Evolutionary conservation across 768 basidiomycete species (phyloP).

Genomic region (Suillus cothurnatus): DNA sequence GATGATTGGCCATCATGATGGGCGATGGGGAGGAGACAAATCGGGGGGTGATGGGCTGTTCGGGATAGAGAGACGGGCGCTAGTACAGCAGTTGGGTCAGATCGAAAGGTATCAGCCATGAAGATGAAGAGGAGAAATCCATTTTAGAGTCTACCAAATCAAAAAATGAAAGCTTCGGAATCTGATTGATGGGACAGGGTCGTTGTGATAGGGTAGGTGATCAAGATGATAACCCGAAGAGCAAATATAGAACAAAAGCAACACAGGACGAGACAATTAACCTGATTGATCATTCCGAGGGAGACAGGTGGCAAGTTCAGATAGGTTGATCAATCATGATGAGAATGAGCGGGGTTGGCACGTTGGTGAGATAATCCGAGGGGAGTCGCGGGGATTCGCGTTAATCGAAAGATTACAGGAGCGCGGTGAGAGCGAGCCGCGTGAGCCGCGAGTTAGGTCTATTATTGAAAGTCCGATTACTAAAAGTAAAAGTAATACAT

Average conservation of each 20-base stretch:
- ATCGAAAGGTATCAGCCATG: slow-evolving; percentile 16
- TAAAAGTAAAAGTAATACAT: slow-evolving; percentile 14
- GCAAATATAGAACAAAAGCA: slow-evolving; percentile 22
- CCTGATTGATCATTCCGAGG: slow-evolving; percentile 16
- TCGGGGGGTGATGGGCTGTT: background rate
- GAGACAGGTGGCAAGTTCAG: background rate
- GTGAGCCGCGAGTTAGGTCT: slow-evolving; percentile 30
- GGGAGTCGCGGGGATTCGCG: slow-evolving; percentile 26
- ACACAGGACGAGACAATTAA: slow-evolving; percentile 19
- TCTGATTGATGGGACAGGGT: slow-evolving; percentile 37
- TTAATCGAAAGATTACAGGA: slow-evolving; percentile 27
- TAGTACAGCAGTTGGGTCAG: too few relatives aligned
- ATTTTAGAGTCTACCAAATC: slow-evolving; percentile 25
- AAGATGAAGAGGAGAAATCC: slow-evolving; percentile 23
- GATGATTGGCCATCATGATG: slow-evolving; percentile 5
- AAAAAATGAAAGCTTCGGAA: slow-evolving; percentile 29
- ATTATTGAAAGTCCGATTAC: slow-evolving; percentile 30
- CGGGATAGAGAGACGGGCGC: background rate
- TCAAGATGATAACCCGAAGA: slow-evolving; percentile 33
- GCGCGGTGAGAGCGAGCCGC: slow-evolving; percentile 21
- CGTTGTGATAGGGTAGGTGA: slow-evolving; percentile 40
- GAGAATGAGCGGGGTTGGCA: background rate
- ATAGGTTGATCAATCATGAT: slow-evolving; percentile 5
- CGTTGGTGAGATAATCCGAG: slow-evolving; percentile 8
- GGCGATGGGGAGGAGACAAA: background rate